These are phyloP conservation scores for Rhypophila decipiens DNA, from an alignment of 495 filamentous ascomycete species.

Conservation along the genomic window DNA sequence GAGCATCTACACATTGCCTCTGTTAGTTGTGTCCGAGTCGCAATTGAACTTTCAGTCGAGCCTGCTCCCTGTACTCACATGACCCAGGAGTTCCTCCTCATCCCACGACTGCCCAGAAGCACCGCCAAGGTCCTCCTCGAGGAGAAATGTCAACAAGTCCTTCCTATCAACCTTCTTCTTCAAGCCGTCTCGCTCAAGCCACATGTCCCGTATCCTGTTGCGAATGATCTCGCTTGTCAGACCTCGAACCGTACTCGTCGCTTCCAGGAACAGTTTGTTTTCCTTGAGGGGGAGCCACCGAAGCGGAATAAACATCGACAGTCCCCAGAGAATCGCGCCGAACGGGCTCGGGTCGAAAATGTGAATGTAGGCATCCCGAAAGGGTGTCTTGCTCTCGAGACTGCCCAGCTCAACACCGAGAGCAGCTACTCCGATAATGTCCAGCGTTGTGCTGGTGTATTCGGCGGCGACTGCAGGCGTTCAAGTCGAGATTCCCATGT, in stretches of 20 bases:
- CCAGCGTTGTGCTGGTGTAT: conserved; percentile 44
- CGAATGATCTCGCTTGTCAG: neutral
- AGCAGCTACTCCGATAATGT: conserved; percentile 62
- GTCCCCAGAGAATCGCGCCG: conserved; percentile 20
- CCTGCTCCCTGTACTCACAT: conserved; percentile 20
- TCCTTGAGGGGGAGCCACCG: conserved; percentile 18
- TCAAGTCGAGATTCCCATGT: too few species aligned
- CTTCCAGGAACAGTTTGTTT: conserved; percentile 14
- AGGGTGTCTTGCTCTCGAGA: conserved; percentile 21
- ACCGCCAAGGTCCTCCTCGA: conserved; percentile 13
- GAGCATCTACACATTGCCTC: conserved; percentile 13
- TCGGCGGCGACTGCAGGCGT: conserved; percentile 8
- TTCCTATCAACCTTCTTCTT: neutral
- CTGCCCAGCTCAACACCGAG: conserved; percentile 62
- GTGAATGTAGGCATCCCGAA: conserved; percentile 14
- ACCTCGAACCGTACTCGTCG: neutral
- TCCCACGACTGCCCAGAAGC: conserved; percentile 24
- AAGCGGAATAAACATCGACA: conserved; percentile 19
- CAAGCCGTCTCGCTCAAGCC: neutral
- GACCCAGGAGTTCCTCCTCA: conserved; percentile 13
- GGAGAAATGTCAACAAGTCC: conserved; percentile 20
- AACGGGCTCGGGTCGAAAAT: conserved; percentile 21
- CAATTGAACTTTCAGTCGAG: conserved; percentile 53
- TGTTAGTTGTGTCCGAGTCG: conserved; percentile 35
- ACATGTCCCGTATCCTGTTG: neutral